Evolutionary conservation across 2,329 filamentous ascomycete genomes (phyloP).

Genomic region (Aspergillus tanneri): DNA sequence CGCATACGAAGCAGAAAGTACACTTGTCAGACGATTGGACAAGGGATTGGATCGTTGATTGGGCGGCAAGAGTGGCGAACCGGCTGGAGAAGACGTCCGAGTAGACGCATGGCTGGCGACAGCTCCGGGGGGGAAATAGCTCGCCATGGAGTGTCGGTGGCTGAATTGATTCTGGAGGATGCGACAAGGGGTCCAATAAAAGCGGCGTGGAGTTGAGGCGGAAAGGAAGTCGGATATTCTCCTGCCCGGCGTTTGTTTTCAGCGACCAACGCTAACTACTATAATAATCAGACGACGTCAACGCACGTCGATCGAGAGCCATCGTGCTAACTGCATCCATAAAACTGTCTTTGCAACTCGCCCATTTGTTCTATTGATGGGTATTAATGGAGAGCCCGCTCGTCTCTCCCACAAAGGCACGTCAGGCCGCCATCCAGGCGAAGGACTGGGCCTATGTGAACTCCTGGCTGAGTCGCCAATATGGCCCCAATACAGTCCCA

Average conservation of each 20-base stretch:
- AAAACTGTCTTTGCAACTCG: no score
- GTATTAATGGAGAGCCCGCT: conserved; percentile 45
- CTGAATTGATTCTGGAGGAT: conserved; percentile 12
- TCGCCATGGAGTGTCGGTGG: conserved; percentile 31
- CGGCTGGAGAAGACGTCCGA: conserved; percentile 24
- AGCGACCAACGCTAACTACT: neutral
- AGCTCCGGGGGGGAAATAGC: conserved; percentile 32
- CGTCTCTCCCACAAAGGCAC: conserved; percentile 63
- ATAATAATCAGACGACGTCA: no score
- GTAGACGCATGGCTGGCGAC: conserved; percentile 24
- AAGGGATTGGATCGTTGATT: conserved; percentile 60
- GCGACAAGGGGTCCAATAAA: conserved; percentile 21
- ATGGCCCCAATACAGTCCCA: conserved; percentile 62
- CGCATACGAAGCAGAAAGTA: conserved; percentile 88
- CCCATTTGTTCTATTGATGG: no score
- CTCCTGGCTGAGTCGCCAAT: conserved; percentile 73
- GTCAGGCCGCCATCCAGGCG: conserved; percentile 74
- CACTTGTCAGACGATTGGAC: conserved; percentile 75
- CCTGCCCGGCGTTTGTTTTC: neutral
- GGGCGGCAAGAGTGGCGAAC: conserved; percentile 33
- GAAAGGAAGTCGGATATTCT: conserved; percentile 2
- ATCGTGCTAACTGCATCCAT: no score
- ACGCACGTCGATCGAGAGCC: no score
- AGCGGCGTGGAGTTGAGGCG: conserved; percentile 22
- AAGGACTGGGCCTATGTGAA: conserved; percentile 92